phyloP scores from a whole-genome alignment of 2,329 filamentous ascomycete species.

The Diaporthe eres region DNA sequence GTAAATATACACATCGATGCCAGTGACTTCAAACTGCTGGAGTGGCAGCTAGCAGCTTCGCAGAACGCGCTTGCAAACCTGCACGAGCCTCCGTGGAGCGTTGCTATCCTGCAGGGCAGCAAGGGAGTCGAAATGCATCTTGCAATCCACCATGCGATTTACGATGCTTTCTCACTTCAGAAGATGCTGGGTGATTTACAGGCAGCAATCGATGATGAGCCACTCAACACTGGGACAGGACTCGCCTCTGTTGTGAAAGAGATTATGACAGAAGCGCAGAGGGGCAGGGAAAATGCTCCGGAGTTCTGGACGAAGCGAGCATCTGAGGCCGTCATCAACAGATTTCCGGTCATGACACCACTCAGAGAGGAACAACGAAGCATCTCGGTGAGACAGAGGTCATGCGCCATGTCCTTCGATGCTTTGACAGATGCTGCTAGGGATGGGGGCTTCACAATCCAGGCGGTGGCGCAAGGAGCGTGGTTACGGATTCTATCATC shows the following conservation, averaged over 20 bases:
- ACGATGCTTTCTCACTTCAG: constrained; percentile 83
- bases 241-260: constrained; percentile 51
- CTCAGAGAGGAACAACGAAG: constrained; percentile 58
- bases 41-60: constrained; percentile 55
- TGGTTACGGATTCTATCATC: constrained; percentile 83
- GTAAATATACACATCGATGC: constrained; percentile 43
- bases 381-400: constrained; percentile 53
- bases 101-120: constrained; percentile 61
- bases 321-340: constrained; percentile 69
- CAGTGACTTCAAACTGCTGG: constrained; percentile 48
- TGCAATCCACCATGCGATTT: constrained; percentile 83
- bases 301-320: constrained; percentile 76
- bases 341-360: constrained; percentile 84
- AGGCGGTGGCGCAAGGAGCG: constrained; percentile 81
- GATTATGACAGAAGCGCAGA: constrained; percentile 56
- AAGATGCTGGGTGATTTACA: constrained; percentile 74
- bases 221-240: constrained; percentile 47
- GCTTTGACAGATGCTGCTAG: constrained; percentile 71
- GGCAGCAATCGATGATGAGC: constrained; percentile 51
- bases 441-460: constrained; percentile 76
- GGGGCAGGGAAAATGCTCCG: constrained; percentile 51
- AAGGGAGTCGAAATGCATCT: constrained; percentile 56
- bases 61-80: constrained; percentile 58
- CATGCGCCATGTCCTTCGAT: constrained; percentile 56
- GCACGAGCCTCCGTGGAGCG: constrained; percentile 73